Percentiles rank a stretch among this genome's conserved stretches.
These are phyloP conservation scores for Nyctanthes arbortristis DNA, from an alignment of 257 asterid species.

Conservation along the genomic window DNA sequence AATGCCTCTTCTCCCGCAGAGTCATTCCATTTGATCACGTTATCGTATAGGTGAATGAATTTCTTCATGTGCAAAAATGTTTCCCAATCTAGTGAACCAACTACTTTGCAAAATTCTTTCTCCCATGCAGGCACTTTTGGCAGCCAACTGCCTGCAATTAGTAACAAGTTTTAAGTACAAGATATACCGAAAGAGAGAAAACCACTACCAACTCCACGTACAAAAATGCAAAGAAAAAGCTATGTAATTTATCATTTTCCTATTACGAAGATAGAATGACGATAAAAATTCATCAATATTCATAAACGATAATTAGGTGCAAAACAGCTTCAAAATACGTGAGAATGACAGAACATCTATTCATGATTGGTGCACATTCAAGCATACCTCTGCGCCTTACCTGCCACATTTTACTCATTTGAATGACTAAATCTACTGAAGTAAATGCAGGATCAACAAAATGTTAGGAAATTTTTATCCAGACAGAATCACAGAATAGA, in stretches of 20 bases:
- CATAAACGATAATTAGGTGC: neutral
- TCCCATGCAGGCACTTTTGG: conserved; percentile 75
- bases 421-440: neutral
- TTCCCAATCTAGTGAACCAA: conserved; percentile 72
- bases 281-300: neutral
- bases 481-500: neutral
- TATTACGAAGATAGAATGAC: neutral
- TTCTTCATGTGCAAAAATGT: conserved; percentile 56
- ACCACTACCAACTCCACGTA: neutral
- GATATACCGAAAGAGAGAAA: neutral
- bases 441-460: neutral
- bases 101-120: conserved; percentile 63
- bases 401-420: neutral
- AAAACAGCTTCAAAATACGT: neutral
- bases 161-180: conserved; percentile 7
- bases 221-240: neutral
- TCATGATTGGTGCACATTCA: neutral
- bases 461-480: neutral
- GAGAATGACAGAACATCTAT: neutral
- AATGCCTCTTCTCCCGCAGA: conserved; percentile 82
- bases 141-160: conserved; percentile 54
- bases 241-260: neutral
- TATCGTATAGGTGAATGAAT: conserved; percentile 48
- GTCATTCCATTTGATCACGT: conserved; percentile 68
- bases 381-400: neutral